These are phyloP conservation scores for Alnus glutinosa DNA, from an alignment of 306 rosid species.

Conservation along the genomic window DNA sequence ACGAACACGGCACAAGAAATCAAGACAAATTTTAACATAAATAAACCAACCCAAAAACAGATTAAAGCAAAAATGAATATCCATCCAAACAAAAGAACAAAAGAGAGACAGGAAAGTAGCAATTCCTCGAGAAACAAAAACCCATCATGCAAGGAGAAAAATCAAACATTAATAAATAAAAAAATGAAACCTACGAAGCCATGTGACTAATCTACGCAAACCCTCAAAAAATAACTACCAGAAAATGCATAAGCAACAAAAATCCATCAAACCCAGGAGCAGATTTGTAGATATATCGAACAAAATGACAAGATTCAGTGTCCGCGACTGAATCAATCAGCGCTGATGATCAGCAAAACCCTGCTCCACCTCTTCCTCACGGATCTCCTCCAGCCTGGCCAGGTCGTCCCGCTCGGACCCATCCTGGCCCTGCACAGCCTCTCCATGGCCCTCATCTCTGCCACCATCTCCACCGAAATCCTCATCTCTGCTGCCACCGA, in stretches of 20 bases:
- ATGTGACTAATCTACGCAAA: neutral
- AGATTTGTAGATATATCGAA: neutral
- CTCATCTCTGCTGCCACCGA: conserved; percentile 71
- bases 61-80: conserved; percentile 1
- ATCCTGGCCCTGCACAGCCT: conserved; percentile 84
- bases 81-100: neutral
- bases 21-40: neutral
- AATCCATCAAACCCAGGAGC: conserved; percentile 5
- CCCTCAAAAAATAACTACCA: conserved; percentile 20
- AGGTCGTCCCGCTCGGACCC: conserved; percentile 70
- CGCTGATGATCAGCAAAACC: neutral
- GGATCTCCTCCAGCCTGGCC: conserved; percentile 38
- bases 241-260: conserved; percentile 13
- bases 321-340: no score
- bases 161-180: neutral
- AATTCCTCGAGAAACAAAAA: conserved; percentile 8
- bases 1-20: neutral
- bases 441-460: conserved; percentile 58
- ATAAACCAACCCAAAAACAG: conserved; percentile 1
- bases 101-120: neutral
- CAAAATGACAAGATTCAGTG: neutral
- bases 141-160: conserved; percentile 1
- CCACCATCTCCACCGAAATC: conserved; percentile 66
- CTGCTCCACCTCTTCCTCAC: conserved; percentile 43
- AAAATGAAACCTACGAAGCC: neutral